A percentile compares a stretch with the other conserved stretches of the same genome.
These are phyloP conservation scores for Nemania serpens DNA, from an alignment of 2,329 filamentous ascomycete genomes.

Conservation along the genomic window DNA sequence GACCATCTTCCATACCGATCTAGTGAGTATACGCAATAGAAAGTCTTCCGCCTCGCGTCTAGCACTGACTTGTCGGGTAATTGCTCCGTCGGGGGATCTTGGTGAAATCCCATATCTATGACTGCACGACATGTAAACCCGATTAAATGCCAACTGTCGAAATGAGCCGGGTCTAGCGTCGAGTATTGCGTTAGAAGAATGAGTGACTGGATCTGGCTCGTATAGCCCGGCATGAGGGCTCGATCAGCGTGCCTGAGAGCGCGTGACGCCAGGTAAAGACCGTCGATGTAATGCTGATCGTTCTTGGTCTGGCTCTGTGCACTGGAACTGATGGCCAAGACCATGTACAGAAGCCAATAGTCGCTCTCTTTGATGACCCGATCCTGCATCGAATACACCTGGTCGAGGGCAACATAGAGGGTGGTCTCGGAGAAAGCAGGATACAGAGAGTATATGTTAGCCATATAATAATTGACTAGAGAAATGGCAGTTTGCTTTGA, in stretches of 20 bases:
- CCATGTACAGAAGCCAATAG: constrained; percentile 86
- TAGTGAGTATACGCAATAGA: constrained; percentile 87
- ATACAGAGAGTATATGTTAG: constrained; percentile 77
- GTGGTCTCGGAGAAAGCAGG: constrained; percentile 82
- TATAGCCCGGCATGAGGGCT: constrained; percentile 83
- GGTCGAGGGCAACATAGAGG: constrained; percentile 78
- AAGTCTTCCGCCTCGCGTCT: constrained; percentile 80
- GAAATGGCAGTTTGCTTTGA: constrained; percentile 68
- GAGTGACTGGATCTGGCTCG: constrained; percentile 84
- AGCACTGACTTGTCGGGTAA: constrained; percentile 70
- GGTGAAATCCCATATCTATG: constrained; percentile 89
- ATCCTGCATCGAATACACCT: constrained; percentile 74
- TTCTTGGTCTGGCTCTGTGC: constrained; percentile 73
- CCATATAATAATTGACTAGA: constrained; percentile 82
- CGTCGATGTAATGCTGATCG: constrained; percentile 64
- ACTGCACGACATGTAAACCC: constrained; percentile 87
- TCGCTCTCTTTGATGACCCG: constrained; percentile 70
- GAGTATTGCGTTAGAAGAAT: constrained; percentile 87
- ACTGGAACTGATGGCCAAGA: constrained; percentile 80
- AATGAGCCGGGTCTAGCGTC: constrained; percentile 86
- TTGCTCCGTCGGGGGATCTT: constrained; percentile 78
- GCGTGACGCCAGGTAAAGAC: constrained; percentile 59
- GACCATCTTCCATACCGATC: constrained; percentile 66
- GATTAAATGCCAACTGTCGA: constrained; percentile 92
- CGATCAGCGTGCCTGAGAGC: constrained; percentile 80